Percentiles rank a stretch among this genome's conserved stretches.
Conservation (phyloP, 2,329 filamentous ascomycete genomes). For the Beauveria pseudobassiana region DNA sequence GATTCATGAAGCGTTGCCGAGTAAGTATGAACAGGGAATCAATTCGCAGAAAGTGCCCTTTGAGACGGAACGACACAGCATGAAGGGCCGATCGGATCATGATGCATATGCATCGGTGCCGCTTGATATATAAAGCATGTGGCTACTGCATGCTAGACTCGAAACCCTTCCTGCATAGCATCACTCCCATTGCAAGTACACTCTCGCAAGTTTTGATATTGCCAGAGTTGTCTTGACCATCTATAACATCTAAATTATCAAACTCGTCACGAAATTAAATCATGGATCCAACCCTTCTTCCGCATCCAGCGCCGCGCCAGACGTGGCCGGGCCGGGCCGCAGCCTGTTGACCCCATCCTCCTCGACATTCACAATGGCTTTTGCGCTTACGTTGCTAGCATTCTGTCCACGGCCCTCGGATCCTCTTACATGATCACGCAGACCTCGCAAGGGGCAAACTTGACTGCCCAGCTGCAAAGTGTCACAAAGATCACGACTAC, state of each 20-base stretch:
- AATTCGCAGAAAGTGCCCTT: neutral
- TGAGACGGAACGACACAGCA: neutral
- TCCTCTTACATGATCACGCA: neutral
- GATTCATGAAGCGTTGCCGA: neutral
- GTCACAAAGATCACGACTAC: neutral
- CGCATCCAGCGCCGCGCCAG: constrained; percentile 2
- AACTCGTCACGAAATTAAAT: neutral
- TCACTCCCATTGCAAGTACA: neutral
- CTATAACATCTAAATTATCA: neutral
- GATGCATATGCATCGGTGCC: neutral
- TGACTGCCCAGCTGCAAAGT: neutral
- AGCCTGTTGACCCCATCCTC: neutral
- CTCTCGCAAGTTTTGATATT: neutral
- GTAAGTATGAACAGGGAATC: neutral
- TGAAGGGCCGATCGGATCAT: neutral
- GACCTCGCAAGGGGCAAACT: neutral
- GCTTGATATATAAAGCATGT: neutral
- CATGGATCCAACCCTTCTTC: neutral
- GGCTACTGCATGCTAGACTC: neutral
- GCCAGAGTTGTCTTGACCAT: neutral
- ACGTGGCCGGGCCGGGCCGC: neutral
- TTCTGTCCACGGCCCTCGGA: neutral
- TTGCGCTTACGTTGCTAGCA: constrained; percentile 1
- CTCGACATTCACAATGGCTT: constrained; percentile 9
- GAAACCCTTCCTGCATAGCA: neutral